These are phyloP conservation scores for Aspergillus asperescens DNA, from an alignment of 495 filamentous ascomycete genomes.

Conservation along the genomic window DNA sequence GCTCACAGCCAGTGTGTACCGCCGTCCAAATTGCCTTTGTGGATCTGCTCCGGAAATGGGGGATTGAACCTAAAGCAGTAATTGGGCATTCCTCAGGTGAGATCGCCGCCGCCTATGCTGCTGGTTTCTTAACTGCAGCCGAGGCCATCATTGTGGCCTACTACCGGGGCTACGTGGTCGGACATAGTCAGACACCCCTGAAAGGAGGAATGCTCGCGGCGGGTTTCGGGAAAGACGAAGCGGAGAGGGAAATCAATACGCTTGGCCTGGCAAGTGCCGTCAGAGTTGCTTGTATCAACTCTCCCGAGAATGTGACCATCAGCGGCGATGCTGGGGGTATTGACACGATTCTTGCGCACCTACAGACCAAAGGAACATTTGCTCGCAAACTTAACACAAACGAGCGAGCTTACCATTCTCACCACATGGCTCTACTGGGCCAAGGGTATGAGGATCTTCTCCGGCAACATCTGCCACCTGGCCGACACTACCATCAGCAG, in stretches of 20 bases:
- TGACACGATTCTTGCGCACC: neutral
- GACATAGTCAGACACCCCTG: conserved; percentile 2
- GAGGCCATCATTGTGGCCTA: conserved; percentile 50
- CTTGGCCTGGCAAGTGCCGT: conserved; percentile 16
- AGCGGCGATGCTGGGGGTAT: conserved; percentile 25
- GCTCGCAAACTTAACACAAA: conserved; percentile 32
- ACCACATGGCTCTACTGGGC: conserved; percentile 36
- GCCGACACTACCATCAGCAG: no score
- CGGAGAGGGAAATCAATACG: conserved; percentile 21
- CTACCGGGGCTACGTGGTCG: conserved; percentile 39
- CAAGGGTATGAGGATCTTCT: no score
- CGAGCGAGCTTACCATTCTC: conserved; percentile 56
- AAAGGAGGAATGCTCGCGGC: conserved; percentile 52
- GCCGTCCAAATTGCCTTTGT: conserved; percentile 32
- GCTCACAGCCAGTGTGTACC: conserved; percentile 39
- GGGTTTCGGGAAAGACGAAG: conserved; percentile 35
- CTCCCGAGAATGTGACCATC: conserved; percentile 41
- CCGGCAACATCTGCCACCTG: no score
- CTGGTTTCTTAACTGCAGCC: conserved; percentile 21
- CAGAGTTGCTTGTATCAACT: conserved; percentile 48
- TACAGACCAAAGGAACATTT: conserved; percentile 24
- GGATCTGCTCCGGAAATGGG: conserved; percentile 38
- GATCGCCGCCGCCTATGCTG: conserved; percentile 39
- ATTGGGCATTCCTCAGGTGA: conserved; percentile 41
- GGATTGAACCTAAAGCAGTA: conserved; percentile 39